phyloP scores from a whole-genome alignment of 2,329 filamentous ascomycete species.

The Pseudonectria foliicola region DNA sequence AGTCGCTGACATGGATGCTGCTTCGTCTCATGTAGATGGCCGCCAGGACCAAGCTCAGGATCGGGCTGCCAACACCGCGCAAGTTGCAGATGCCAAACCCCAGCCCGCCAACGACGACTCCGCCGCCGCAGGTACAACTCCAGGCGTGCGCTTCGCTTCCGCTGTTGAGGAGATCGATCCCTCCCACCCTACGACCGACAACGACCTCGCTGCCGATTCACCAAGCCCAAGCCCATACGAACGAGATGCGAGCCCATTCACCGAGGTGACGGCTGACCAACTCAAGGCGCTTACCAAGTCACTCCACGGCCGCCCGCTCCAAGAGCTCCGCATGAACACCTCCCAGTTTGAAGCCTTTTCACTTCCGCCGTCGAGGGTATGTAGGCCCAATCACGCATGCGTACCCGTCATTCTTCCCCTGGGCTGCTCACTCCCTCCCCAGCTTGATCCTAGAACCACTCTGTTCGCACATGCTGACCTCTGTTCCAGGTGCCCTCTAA shows the following conservation, averaged over 20 bases:
- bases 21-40: too few relatives aligned
- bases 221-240: too few relatives aligned
- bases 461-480: constrained; percentile 1
- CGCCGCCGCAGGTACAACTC: constrained; percentile 20
- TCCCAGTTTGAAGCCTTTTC: constrained; percentile 90
- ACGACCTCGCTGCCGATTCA: constrained; percentile 14
- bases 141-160: constrained; percentile 64
- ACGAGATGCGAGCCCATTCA: constrained; percentile 24
- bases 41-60: background rate
- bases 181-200: constrained; percentile 13
- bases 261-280: constrained; percentile 50
- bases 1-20: constrained; percentile 14
- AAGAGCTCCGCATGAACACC: constrained; percentile 76
- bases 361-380: constrained; percentile 73
- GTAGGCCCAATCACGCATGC: constrained; percentile 26
- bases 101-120: constrained; percentile 6
- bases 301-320: constrained; percentile 66
- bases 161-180: constrained; percentile 58
- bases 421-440: too few relatives aligned
- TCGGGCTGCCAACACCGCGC: background rate
- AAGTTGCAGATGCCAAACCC: too few relatives aligned
- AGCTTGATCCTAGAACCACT: background rate
- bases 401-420: constrained; percentile 6
- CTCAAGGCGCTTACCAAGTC: constrained; percentile 65
- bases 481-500: constrained; percentile 48